Evolutionary conservation across 306 rosid genomes (phyloP), one percentile per base, ranked within the genome.

Genomic region (Datisca glomerata): DNA sequence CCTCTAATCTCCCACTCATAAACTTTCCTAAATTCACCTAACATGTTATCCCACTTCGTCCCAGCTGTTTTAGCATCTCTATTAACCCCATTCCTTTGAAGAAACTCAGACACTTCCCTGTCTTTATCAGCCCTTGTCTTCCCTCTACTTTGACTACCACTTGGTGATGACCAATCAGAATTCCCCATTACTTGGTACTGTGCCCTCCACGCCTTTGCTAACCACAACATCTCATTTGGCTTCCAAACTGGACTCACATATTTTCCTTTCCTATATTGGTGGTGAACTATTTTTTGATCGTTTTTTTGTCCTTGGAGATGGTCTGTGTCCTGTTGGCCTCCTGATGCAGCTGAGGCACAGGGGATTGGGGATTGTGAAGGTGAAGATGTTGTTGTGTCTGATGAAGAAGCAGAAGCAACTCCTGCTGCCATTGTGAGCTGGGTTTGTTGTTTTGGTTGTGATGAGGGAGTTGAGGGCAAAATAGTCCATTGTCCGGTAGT

Each of bases 211-310:
- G 81, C 98, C 45, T 77, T 72, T 20, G 96, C 95, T 4, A 89
- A 31, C 91, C 98, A 89, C 16, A 89, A 25, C 98, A 84, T 89
- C 71, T 89, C 98, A 42, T 68, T 72, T 1, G 98, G 96, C 51
- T 89, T 89, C 98, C 98, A 89, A 47, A 84, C 98, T 1, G 98
- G 98, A 63, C 96, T 89, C 18, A 89, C 94, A 43, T 78, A 84
- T 32, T 89, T 89, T 2, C 96, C 98, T 57, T 81, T 89, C 57
- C 98, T 64, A 24, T 70, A 68, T 20, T 80, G 98, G 4, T 65
- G 86, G 55, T 61, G 81, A 48, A 64, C 50, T 41, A 64, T 71
- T 19, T 51, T 52, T 37, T 55, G 51, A 31, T 15, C 41, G n/a
- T 79, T 83, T 23, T 61, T 56, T 25, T 75, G 83, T 24, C 51